phyloP scores from a whole-genome alignment of 2,329 filamentous ascomycete genomes.

The Fusarium anthophilum region DNA sequence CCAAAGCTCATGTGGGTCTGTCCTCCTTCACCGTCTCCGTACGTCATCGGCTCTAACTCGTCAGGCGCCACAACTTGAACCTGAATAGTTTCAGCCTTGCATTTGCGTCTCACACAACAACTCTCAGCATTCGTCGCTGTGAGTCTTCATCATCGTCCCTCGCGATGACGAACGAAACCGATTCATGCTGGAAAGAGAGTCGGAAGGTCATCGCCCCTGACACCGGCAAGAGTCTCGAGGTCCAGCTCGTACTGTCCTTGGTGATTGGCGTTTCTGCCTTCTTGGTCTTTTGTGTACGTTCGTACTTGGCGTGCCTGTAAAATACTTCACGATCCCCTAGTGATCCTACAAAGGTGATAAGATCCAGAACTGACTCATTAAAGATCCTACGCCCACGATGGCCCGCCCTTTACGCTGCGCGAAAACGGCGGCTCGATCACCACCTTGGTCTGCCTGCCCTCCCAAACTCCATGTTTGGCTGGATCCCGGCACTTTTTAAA shows the following conservation, averaged over 20 bases:
- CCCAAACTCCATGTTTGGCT: conserved; percentile 87
- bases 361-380: background rate
- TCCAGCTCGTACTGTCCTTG: conserved; percentile 79
- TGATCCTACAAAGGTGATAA: background rate
- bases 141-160: conserved; percentile 1
- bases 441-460: conserved; percentile 75
- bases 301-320: background rate
- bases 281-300: conserved; percentile 76
- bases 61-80: conserved; percentile 21
- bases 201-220: conserved; percentile 36
- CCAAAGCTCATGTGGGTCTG: conserved; percentile 22
- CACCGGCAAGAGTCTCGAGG: conserved; percentile 57
- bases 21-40: conserved; percentile 7
- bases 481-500: conserved; percentile 86
- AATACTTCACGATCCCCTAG: background rate
- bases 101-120: conserved; percentile 27
- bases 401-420: conserved; percentile 88
- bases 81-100: conserved; percentile 31
- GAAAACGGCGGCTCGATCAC: conserved; percentile 76
- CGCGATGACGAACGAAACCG: background rate
- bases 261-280: conserved; percentile 76
- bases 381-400: conserved; percentile 89
- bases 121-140: conserved; percentile 3
- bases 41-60: conserved; percentile 28
- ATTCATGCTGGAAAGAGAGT: conserved; percentile 11